A percentile compares a stretch with the other conserved stretches of the same genome.
phyloP scores from a whole-genome alignment of 768 basidiomycete genomes.

The Tephrocybe sp. region DNA sequence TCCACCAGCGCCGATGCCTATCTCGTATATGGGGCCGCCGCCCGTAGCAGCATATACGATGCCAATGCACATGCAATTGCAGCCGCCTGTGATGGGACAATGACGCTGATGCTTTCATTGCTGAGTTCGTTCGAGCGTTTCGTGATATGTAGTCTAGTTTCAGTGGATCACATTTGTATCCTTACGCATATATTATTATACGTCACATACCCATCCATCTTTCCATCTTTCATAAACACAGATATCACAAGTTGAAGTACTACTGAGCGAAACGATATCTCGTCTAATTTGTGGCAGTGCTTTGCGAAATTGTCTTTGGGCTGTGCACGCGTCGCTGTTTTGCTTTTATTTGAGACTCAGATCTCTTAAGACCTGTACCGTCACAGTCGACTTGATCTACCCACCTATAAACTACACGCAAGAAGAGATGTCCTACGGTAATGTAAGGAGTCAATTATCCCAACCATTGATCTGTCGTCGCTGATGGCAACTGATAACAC shows the following conservation, averaged over 20 bases:
- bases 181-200: conserved; percentile 9
- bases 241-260: not conserved
- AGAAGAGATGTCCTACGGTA: no score
- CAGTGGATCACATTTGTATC: conserved; percentile 16
- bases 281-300: conserved; percentile 4
- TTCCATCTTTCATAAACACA: not conserved
- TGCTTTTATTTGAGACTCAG: not conserved
- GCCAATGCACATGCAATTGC: conserved; percentile 6
- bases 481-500: conserved; percentile 1
- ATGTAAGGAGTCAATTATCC: no score
- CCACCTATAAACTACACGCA: no score
- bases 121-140: no score
- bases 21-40: conserved; percentile 10
- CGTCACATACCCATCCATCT: conserved; percentile 10
- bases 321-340: conserved; percentile 18
- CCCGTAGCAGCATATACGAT: conserved; percentile 14
- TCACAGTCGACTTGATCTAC: no score
- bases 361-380: no score
- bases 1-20: conserved; percentile 5
- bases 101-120: conserved; percentile 1
- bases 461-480: not conserved
- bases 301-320: conserved; percentile 35
- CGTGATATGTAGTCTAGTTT: no score
- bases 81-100: conserved; percentile 14
- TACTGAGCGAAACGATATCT: conserved; percentile 10